Percentiles rank a stretch among this genome's conserved stretches.
phyloP scores from a whole-genome alignment of 345 rosid genomes.

The Limnanthes douglasii region DNA sequence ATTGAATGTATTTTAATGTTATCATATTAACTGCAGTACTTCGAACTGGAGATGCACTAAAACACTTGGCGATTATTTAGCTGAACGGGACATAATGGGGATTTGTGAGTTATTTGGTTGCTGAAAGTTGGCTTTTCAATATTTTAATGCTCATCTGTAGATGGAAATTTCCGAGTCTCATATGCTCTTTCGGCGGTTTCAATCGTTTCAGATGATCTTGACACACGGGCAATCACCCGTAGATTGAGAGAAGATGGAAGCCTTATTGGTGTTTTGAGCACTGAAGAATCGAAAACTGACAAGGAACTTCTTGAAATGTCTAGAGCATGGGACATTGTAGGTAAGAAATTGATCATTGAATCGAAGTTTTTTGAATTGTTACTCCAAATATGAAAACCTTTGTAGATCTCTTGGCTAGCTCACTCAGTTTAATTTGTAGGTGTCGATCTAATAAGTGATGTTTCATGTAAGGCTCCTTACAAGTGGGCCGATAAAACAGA shows the following conservation, averaged over 20 bases:
- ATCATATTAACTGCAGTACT: constrained; percentile 32
- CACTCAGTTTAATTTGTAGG: constrained; percentile 27
- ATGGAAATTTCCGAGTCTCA: too few species aligned
- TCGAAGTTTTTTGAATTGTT: too few species aligned
- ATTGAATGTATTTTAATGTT: too few species aligned
- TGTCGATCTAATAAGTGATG: constrained; percentile 75
- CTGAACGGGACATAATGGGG: constrained; percentile 89
- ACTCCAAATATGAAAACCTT: too few species aligned
- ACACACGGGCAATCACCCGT: constrained; percentile 90
- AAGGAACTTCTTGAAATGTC: constrained; percentile 76
- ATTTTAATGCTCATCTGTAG: too few species aligned
- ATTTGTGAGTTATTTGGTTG: constrained; percentile 16
- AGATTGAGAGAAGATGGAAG: constrained; percentile 94
- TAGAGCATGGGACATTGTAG: constrained; percentile 79
- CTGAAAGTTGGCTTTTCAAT: neutral
- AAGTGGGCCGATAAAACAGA: constrained; percentile 69
- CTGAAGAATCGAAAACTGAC: constrained; percentile 60
- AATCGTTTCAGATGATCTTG: constrained; percentile 60
- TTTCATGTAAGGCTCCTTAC: constrained; percentile 61
- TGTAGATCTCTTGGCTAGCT: neutral
- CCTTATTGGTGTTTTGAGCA: constrained; percentile 88
- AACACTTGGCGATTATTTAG: constrained; percentile 64
- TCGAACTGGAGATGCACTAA: constrained; percentile 88
- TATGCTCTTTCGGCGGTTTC: too few species aligned
- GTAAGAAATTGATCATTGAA: too few species aligned